Base-by-base conservation (phyloP, 2,329 filamentous ascomycete species). In the Colletotrichum shisoi region DNA sequence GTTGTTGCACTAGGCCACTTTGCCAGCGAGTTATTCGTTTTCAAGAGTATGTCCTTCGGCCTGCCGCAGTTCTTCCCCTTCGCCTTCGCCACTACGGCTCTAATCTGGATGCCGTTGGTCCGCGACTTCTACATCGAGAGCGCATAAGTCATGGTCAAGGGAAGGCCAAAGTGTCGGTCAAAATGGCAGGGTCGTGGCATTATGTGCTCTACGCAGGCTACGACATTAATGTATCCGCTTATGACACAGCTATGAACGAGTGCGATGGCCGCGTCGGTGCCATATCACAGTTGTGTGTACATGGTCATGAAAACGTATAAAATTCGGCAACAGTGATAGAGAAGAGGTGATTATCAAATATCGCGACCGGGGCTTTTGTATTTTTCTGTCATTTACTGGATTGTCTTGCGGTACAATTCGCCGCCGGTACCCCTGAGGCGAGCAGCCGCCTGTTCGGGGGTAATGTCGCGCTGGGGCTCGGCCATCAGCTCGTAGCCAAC, bases 401-500 rank as follows among this genome's bases (percentile, higher is more conserved):
- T 72, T 71, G 81, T 85, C 76, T 90, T 93, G 71, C 95, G 87
- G 76, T 99, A 98, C 70, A 99, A 80, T 75, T 92, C 87, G 17
- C 93, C 93, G 3, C 88, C 91, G 70, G 93, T 94, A 65, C 84
- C 83, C 71, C 91, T 87, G 67, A 99, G 81, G 57, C 88, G 88
- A 31, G 87, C 88, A 15, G 95, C 91, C 1, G 95, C 95, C 80
- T 98, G 95, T 79, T 99, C 95, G 0, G 95, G 94, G 0, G 95
- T 99, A 73, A 99, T 98, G 76, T 99, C 95, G 67, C 95, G 87
- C 79, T 99, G 95, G n/a, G 95, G 94, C 80, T 99, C 95, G 1
- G 92, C 95, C 87, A 99, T 88, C 80, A 99, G 85, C 80, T 99
- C 95, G 76, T 96, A 98, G 0, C 95, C 95, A 40, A 99, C 95